These are phyloP conservation scores for Rubia tinctorum DNA, from an alignment of 305 asterid species.

Conservation along the genomic window DNA sequence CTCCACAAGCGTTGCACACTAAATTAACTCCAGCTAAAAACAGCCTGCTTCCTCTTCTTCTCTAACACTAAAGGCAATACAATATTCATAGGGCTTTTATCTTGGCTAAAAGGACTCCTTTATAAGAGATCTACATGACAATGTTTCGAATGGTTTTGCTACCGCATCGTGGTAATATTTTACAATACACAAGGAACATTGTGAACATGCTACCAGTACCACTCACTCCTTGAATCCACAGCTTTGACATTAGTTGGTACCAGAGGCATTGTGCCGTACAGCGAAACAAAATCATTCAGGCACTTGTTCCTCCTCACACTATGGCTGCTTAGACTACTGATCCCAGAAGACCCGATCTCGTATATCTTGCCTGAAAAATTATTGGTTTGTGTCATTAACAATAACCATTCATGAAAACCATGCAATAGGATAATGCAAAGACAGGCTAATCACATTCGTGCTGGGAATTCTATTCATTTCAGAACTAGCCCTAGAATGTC, in stretches of 20 bases:
- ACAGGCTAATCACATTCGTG: background rate
- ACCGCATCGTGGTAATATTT: background rate
- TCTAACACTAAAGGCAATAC: background rate
- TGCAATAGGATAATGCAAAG: background rate
- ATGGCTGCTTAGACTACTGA: constrained; percentile 44
- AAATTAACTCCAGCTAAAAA: background rate
- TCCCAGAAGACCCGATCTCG: constrained; percentile 58
- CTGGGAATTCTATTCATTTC: no score
- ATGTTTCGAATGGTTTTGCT: background rate
- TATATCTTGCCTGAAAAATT: constrained; percentile 44
- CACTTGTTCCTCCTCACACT: constrained; percentile 44
- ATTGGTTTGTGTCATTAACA: background rate
- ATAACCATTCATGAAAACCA: background rate
- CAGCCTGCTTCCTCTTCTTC: background rate
- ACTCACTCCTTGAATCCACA: constrained; percentile 42
- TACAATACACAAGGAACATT: background rate
- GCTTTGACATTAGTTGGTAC: constrained; percentile 47
- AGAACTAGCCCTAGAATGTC: background rate
- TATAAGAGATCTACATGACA: background rate
- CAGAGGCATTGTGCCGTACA: constrained; percentile 60
- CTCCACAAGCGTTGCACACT: background rate
- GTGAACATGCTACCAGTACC: constrained; percentile 41
- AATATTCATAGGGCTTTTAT: no score
- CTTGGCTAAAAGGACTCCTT: no score
- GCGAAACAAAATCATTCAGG: constrained; percentile 44